Evolutionary conservation across 2,329 filamentous ascomycete species (phyloP).

Genomic region (Alternaria triticimaculans): DNA sequence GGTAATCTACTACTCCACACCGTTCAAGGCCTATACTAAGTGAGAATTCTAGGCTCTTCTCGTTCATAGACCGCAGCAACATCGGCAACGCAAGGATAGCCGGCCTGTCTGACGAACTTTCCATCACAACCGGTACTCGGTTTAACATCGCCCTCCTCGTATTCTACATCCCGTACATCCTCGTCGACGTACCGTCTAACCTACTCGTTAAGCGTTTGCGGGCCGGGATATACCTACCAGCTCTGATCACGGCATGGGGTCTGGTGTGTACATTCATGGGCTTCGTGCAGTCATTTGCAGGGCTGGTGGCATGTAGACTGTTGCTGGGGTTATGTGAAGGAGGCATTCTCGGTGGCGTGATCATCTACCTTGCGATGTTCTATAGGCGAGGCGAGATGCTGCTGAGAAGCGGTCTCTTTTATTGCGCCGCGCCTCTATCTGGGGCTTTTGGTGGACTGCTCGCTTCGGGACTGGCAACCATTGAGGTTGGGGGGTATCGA

Average conservation of each 20-base stretch:
- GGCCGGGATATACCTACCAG: slow-evolving; percentile 51
- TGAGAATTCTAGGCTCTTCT: slow-evolving; percentile 41
- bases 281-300: slow-evolving; percentile 50
- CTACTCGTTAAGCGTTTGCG: slow-evolving; percentile 51
- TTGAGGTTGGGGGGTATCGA: slow-evolving; percentile 46
- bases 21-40: neutral
- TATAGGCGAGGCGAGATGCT: slow-evolving; percentile 51
- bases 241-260: slow-evolving; percentile 51
- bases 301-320: slow-evolving; percentile 50
- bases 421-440: slow-evolving; percentile 47
- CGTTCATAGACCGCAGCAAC: slow-evolving; percentile 55
- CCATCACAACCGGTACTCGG: slow-evolving; percentile 46
- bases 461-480: slow-evolving; percentile 51
- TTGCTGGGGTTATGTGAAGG: slow-evolving; percentile 53
- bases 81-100: slow-evolving; percentile 54
- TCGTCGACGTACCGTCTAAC: slow-evolving; percentile 52
- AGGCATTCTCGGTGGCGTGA: slow-evolving; percentile 51
- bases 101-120: slow-evolving; percentile 49
- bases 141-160: slow-evolving; percentile 54
- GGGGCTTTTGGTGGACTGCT: slow-evolving; percentile 54
- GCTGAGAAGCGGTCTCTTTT: slow-evolving; percentile 50
- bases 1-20: slow-evolving; percentile 21
- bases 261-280: slow-evolving; percentile 51
- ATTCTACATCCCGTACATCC: slow-evolving; percentile 55
- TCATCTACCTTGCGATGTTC: slow-evolving; percentile 53